Evolutionary conservation across 1,139 yeast species (phyloP).

Genomic region (Lodderomyces metapsilosis): DNA sequence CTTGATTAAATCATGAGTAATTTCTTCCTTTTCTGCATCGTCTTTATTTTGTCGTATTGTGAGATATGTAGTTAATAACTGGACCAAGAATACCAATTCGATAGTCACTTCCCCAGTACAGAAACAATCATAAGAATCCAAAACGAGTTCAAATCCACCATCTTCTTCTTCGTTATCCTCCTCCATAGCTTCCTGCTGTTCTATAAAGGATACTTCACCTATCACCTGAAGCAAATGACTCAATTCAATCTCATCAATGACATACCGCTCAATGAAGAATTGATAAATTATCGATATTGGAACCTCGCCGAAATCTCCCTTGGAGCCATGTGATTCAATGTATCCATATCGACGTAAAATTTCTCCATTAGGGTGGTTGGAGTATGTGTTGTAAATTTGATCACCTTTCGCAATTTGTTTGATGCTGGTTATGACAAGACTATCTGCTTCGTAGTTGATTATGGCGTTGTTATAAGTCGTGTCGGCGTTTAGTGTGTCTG

Average conservation of each 20-base stretch:
- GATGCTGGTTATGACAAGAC: slow-evolving; percentile 69
- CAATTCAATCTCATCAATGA: slow-evolving; percentile 21
- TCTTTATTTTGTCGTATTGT: slow-evolving; percentile 23
- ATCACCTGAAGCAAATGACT: slow-evolving; percentile 31
- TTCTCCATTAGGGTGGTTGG: slow-evolving; percentile 88
- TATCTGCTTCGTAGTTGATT: slow-evolving; percentile 45
- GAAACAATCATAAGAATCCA: slow-evolving; percentile 63
- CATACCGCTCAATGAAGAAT: slow-evolving; percentile 27
- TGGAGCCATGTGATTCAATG: slow-evolving; percentile 74
- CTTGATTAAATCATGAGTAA: slow-evolving; percentile 35
- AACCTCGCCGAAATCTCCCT: slow-evolving; percentile 79
- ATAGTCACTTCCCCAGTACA: slow-evolving; percentile 54
- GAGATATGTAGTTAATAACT: slow-evolving; percentile 46
- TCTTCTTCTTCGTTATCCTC: slow-evolving; percentile 41
- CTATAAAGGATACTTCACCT: slow-evolving; percentile 19
- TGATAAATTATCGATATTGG: slow-evolving; percentile 40
- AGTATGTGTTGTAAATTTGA: slow-evolving; percentile 85
- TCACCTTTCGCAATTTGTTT: slow-evolving; percentile 59
- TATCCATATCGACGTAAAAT: slow-evolving; percentile 88
- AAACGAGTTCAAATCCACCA: slow-evolving; percentile 42
- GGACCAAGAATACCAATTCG: slow-evolving; percentile 55
- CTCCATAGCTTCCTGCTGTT: slow-evolving; percentile 21
- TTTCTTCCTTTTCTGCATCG: no score
- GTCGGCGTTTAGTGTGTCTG: slow-evolving; percentile 87
- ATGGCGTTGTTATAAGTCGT: slow-evolving; percentile 77